Conservation (phyloP, 192 early-diverging fungal genomes). For the Backusella westeae region DNA sequence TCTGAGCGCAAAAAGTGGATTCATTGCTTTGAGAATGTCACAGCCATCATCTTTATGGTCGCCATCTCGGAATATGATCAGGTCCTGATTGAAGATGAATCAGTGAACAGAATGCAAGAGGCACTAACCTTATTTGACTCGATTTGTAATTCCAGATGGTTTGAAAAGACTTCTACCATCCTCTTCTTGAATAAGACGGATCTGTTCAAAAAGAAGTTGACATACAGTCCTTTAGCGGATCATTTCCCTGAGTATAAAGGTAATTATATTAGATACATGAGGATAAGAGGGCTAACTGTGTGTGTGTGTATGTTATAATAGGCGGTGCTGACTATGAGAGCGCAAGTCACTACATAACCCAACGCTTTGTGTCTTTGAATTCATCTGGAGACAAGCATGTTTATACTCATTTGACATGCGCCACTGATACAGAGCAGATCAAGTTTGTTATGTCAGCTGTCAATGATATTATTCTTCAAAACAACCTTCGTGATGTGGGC, state of each 20-base stretch:
- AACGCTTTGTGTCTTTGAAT: constrained; percentile 78
- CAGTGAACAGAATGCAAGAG: constrained; percentile 95
- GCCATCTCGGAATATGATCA: constrained; percentile 43
- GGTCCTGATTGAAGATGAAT: constrained; percentile 45
- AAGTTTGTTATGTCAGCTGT: constrained; percentile 89
- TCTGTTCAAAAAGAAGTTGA: constrained; percentile 88
- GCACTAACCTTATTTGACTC: constrained; percentile 94
- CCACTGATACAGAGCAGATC: constrained; percentile 82
- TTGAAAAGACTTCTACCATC: constrained; percentile 93
- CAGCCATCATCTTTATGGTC: constrained; percentile 38
- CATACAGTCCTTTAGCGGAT: constrained; percentile 71
- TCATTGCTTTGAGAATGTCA: constrained; percentile 39
- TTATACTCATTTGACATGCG: constrained; percentile 85
- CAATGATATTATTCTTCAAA: constrained; percentile 87
- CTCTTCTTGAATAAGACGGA: constrained; percentile 98
- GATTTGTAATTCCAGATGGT: constrained; percentile 96
- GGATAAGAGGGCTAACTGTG: not conserved
- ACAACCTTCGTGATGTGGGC: constrained; percentile 75
- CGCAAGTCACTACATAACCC: constrained; percentile 73
- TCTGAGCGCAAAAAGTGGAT: constrained; percentile 41
- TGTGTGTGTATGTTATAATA: not conserved
- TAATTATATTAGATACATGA: not conserved
- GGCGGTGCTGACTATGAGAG: constrained; percentile 68
- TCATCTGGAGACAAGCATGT: constrained; percentile 74
- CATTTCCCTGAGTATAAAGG: constrained; percentile 90